These are phyloP conservation scores for Neurospora sp. DNA, from an alignment of 495 filamentous ascomycete species.

Conservation along the genomic window DNA sequence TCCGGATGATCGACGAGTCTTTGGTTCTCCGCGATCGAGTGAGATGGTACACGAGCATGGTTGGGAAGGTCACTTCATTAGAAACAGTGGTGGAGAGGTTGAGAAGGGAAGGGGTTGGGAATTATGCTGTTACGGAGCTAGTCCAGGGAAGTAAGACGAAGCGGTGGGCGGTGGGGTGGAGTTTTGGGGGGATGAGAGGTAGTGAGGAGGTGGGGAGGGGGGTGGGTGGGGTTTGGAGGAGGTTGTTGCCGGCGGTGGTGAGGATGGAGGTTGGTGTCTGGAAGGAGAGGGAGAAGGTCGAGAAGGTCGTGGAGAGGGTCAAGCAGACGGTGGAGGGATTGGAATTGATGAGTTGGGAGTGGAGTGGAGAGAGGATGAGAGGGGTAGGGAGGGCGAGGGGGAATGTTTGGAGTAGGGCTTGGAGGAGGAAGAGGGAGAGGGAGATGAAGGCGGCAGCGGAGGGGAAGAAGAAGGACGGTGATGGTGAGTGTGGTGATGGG, in stretches of 20 bases:
- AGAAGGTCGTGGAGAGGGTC: slow-evolving; percentile 8
- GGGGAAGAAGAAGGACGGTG: not conserved
- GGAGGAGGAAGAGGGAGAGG: slow-evolving; percentile 27
- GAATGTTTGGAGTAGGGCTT: slow-evolving; percentile 44
- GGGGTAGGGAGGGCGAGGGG: slow-evolving; percentile 29
- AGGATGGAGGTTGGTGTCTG: slow-evolving; percentile 16
- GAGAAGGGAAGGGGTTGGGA: slow-evolving; percentile 48
- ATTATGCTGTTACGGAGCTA: slow-evolving; percentile 78
- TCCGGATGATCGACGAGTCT: slow-evolving; percentile 66
- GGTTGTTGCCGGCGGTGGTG: slow-evolving; percentile 48
- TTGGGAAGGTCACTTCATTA: slow-evolving; percentile 73
- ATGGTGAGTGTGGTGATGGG: not conserved
- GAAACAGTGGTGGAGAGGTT: slow-evolving; percentile 52
- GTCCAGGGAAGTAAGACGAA: slow-evolving; percentile 71
- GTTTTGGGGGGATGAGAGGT: slow-evolving; percentile 54
- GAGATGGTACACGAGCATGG: slow-evolving; percentile 86
- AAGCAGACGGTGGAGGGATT: slow-evolving; percentile 29
- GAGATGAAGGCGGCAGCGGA: not conserved
- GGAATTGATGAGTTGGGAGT: slow-evolving; percentile 48
- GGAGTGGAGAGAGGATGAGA: slow-evolving; percentile 20
- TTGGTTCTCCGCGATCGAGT: slow-evolving; percentile 47
- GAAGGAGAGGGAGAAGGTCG: not conserved
- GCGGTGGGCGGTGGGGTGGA: slow-evolving; percentile 86
- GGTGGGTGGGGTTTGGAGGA: slow-evolving; percentile 36
- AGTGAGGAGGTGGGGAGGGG: slow-evolving; percentile 2